Conservation (phyloP, 2,329 filamentous ascomycete species). For the Sporothrix brasiliensis region DNA sequence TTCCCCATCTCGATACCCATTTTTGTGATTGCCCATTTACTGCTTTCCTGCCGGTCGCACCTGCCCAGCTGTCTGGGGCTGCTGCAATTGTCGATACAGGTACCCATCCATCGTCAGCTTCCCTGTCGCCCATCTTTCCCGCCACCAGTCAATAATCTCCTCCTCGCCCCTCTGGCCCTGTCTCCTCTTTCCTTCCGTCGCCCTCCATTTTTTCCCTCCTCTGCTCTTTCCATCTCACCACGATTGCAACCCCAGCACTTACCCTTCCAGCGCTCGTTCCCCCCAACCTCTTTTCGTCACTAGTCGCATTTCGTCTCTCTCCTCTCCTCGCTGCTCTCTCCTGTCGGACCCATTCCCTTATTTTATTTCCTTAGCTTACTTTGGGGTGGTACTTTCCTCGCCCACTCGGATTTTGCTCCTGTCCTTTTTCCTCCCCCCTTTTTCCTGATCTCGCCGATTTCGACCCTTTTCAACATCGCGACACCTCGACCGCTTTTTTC, state of each 20-base stretch:
- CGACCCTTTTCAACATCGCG: conserved; percentile 15
- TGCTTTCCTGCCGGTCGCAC: not conserved
- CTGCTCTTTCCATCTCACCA: conserved; percentile 21
- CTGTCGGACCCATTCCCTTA: conserved; percentile 26
- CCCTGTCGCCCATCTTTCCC: conserved; percentile 30
- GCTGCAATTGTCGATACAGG: not conserved
- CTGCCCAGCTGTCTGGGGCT: not conserved
- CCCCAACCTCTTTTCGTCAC: conserved; percentile 31
- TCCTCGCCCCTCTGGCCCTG: not conserved
- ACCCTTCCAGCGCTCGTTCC: conserved; percentile 24
- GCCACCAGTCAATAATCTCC: conserved; percentile 30
- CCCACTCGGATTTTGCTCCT: conserved; percentile 28
- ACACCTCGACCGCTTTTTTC: conserved; percentile 15
- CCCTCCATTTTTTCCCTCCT: conserved; percentile 21
- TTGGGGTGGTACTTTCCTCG: conserved; percentile 20
- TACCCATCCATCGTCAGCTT: conserved; percentile 22
- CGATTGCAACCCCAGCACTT: conserved; percentile 7
- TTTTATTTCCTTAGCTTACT: conserved; percentile 29
- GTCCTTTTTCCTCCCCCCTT: conserved; percentile 36
- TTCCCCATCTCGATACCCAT: conserved; percentile 26
- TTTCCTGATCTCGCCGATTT: conserved; percentile 35
- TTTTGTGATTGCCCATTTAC: conserved; percentile 24
- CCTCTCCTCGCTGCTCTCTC: conserved; percentile 24
- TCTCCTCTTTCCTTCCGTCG: conserved; percentile 11
- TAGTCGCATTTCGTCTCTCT: conserved; percentile 26